Evolutionary conservation across 495 filamentous ascomycete genomes (phyloP).

Genomic region (Cercophora newfieldiana): DNA sequence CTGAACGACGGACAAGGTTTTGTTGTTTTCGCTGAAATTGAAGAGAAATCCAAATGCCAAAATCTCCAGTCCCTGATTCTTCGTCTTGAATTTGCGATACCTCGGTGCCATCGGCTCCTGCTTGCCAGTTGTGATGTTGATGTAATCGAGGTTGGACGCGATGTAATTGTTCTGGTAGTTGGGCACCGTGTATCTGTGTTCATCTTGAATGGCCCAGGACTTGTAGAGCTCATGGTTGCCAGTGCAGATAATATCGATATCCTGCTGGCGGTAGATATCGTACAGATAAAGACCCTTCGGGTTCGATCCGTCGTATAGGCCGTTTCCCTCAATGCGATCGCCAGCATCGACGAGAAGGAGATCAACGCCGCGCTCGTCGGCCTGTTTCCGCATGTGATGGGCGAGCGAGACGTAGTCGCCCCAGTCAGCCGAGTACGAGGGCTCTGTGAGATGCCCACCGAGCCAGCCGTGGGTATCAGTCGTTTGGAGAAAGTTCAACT

Average conservation of each 20-base stretch:
- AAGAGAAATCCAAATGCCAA: conserved; percentile 92
- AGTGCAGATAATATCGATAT: conserved; percentile 80
- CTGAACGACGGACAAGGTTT: conserved; percentile 78
- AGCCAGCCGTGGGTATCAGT: conserved; percentile 97
- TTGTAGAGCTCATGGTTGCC: conserved; percentile 98
- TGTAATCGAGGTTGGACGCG: conserved; percentile 90
- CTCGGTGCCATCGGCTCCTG: conserved; percentile 76
- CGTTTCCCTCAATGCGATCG: conserved; percentile 92
- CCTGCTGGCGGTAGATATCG: conserved; percentile 78
- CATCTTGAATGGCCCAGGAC: conserved; percentile 67
- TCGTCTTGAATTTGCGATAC: conserved; percentile 84
- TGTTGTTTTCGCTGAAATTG: conserved; percentile 83
- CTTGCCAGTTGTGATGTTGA: conserved; percentile 65
- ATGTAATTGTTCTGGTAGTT: conserved; percentile 75
- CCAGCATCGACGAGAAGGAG: conserved; percentile 90
- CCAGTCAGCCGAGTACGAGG: conserved; percentile 93
- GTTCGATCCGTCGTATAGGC: conserved; percentile 86
- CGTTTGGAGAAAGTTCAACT: conserved; percentile 92
- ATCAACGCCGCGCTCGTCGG: conserved; percentile 76
- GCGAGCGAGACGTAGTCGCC: conserved; percentile 97
- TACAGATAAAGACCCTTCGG: conserved; percentile 87
- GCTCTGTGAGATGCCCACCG: conserved; percentile 90
- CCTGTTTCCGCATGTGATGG: conserved; percentile 71
- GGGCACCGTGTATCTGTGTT: conserved; percentile 75
- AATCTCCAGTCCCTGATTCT: conserved; percentile 79